Conservation (phyloP, 1,284 basidiomycete genomes). For the Naganishia liquefaciens region DNA sequence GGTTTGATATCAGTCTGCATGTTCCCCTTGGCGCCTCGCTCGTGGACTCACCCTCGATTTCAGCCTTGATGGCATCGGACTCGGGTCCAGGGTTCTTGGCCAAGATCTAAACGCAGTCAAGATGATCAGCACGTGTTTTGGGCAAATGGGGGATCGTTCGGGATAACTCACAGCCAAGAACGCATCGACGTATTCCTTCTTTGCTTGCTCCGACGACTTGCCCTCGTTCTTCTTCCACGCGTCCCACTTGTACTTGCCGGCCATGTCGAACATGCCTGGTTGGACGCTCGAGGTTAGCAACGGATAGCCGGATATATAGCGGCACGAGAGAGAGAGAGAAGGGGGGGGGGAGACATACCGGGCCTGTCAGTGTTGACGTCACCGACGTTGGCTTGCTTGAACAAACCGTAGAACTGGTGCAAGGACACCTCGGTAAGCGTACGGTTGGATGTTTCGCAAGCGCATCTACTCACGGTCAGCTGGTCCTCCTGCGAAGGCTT, state of each 20-base stretch:
- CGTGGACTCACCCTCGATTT: conserved; percentile 19
- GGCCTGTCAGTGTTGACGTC: conserved; percentile 50
- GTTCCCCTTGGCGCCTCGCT: not conserved
- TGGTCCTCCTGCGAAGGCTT: conserved; percentile 73
- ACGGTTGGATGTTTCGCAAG: not conserved
- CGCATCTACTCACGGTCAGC: conserved; percentile 67
- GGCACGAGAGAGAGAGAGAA: not conserved
- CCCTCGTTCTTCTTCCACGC: conserved; percentile 83
- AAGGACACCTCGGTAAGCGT: not conserved
- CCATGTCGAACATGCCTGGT: conserved; percentile 50
- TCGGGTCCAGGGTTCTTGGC: conserved; percentile 25
- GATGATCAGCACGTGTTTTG: not conserved
- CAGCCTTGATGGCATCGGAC: conserved; percentile 29
- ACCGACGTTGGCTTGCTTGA: conserved; percentile 84
- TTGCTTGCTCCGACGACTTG: conserved; percentile 68
- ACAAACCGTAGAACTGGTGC: conserved; percentile 84
- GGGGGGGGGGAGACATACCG: conserved; percentile 27
- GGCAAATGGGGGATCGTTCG: too few species aligned
- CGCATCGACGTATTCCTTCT: conserved; percentile 69
- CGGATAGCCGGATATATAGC: not conserved
- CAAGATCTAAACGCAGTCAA: conserved; percentile 10
- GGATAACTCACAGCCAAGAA: conserved; percentile 54
- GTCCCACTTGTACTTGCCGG: conserved; percentile 59
- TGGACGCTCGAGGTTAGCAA: too few species aligned
- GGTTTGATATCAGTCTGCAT: not conserved